Percentiles rank a stretch among this genome's conserved stretches.
Conservation (phyloP, 176 grass and related monocot genomes). For the Calamus simplicifolius region DNA sequence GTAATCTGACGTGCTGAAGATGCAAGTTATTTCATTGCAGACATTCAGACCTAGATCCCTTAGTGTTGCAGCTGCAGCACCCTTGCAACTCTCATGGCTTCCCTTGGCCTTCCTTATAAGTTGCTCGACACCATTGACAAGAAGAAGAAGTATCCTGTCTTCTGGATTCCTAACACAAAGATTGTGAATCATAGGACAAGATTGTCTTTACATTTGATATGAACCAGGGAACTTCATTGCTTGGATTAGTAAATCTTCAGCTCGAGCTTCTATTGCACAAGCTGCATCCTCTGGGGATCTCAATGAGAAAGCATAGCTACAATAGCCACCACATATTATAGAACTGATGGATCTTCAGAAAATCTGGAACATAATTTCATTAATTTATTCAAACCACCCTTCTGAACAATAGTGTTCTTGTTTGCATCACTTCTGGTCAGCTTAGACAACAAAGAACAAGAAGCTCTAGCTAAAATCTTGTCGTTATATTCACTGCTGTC, state of each 20-base stretch:
- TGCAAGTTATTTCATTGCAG: conserved; percentile 50
- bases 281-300: conserved; percentile 86
- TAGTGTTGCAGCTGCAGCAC: conserved; percentile 74
- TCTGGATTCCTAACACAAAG: conserved; percentile 84
- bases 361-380: conserved; percentile 63
- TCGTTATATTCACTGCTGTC: conserved; percentile 50
- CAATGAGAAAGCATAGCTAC: conserved; percentile 68
- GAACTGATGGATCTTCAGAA: conserved; percentile 71
- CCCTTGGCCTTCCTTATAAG: conserved; percentile 74
- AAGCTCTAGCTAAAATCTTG: conserved; percentile 55
- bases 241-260: conserved; percentile 57
- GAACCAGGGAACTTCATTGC: conserved; percentile 65
- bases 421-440: conserved; percentile 78
- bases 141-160: conserved; percentile 77
- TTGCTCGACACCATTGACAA: conserved; percentile 68
- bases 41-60: conserved; percentile 82
- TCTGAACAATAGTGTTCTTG: conserved; percentile 71
- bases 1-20: conserved; percentile 3
- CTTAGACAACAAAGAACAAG: conserved; percentile 86
- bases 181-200: conserved; percentile 94
- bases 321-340: conserved; percentile 86
- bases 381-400: conserved; percentile 59
- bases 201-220: conserved; percentile 69
- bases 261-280: conserved; percentile 49
- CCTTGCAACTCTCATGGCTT: conserved; percentile 63